Conservation (phyloP, 2,329 filamentous ascomycete species). For the Pseudogymnoascus sp. region DNA sequence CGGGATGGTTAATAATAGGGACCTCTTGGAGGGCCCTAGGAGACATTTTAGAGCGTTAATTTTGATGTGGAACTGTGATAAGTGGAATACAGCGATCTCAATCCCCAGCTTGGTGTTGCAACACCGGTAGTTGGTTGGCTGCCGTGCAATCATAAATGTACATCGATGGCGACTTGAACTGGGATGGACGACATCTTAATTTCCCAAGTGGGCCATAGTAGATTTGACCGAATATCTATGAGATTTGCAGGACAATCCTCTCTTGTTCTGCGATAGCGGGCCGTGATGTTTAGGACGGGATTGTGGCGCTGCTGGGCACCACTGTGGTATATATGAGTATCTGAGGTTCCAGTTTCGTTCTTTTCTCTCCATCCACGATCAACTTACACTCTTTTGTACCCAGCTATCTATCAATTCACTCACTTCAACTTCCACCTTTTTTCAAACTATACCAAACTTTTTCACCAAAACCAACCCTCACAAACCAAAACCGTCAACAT, state of each 20-base stretch:
- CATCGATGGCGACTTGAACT: constrained; percentile 11
- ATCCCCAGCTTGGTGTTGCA: not conserved
- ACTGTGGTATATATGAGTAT: constrained; percentile 8
- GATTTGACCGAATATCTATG: constrained; percentile 7
- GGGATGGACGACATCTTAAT: constrained; percentile 12
- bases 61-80: not conserved
- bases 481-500: constrained; percentile 27
- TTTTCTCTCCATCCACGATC: constrained; percentile 23
- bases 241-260: constrained; percentile 3
- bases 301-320: constrained; percentile 8
- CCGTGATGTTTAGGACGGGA: not conserved
- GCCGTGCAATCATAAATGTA: not conserved
- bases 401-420: constrained; percentile 15
- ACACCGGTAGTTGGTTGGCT: constrained; percentile 4
- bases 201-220: not conserved
- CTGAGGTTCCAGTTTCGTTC: constrained; percentile 4
- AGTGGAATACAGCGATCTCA: not conserved
- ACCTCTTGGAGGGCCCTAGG: not conserved
- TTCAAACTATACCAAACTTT: constrained; percentile 13
- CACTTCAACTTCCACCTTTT: constrained; percentile 14
- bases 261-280: not conserved
- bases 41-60: not conserved
- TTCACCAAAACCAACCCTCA: constrained; percentile 12
- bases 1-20: constrained; percentile 3
- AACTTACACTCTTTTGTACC: constrained; percentile 26